These are phyloP conservation scores for Chrysoporthe cubensis DNA, from an alignment of 2,329 filamentous ascomycete genomes.

Conservation along the genomic window DNA sequence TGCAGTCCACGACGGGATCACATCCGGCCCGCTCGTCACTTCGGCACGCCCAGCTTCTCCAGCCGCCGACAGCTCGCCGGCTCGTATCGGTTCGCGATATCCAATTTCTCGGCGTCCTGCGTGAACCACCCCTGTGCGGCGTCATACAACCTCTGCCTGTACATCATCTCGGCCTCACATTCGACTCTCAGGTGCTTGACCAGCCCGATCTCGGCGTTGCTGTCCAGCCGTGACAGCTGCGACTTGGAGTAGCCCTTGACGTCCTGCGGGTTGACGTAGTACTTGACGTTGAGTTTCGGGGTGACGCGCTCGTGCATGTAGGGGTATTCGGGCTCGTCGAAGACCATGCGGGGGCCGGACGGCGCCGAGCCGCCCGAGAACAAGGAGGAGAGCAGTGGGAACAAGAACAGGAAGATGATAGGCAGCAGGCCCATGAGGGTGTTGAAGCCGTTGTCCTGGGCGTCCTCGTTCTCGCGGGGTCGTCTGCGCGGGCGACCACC, in stretches of 20 bases:
- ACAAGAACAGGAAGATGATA: constrained; percentile 85
- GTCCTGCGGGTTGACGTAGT: constrained; percentile 82
- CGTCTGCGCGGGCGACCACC: constrained; percentile 76
- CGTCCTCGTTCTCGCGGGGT: constrained; percentile 65
- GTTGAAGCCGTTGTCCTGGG: constrained; percentile 54
- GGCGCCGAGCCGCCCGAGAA: constrained; percentile 63
- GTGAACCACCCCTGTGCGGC: constrained; percentile 88
- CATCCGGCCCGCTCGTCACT: constrained; percentile 5
- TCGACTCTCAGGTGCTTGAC: constrained; percentile 68
- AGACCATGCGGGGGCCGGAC: constrained; percentile 71
- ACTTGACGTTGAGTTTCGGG: constrained; percentile 72
- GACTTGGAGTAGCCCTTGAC: constrained; percentile 69
- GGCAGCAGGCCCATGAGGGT: constrained; percentile 79
- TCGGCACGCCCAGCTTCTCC: constrained; percentile 43
- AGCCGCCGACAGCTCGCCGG: constrained; percentile 59
- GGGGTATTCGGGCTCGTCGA: constrained; percentile 71
- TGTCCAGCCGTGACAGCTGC: constrained; percentile 77
- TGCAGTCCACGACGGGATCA: background rate
- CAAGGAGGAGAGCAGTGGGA: constrained; percentile 80
- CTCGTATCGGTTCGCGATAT: constrained; percentile 61
- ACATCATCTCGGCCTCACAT: constrained; percentile 74
- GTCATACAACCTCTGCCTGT: constrained; percentile 69
- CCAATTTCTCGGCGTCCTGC: constrained; percentile 78
- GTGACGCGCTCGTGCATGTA: constrained; percentile 76
- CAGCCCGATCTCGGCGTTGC: constrained; percentile 74